phyloP scores from a whole-genome alignment of 2,329 filamentous ascomycete species.

The Ophiostoma angusticollis region DNA sequence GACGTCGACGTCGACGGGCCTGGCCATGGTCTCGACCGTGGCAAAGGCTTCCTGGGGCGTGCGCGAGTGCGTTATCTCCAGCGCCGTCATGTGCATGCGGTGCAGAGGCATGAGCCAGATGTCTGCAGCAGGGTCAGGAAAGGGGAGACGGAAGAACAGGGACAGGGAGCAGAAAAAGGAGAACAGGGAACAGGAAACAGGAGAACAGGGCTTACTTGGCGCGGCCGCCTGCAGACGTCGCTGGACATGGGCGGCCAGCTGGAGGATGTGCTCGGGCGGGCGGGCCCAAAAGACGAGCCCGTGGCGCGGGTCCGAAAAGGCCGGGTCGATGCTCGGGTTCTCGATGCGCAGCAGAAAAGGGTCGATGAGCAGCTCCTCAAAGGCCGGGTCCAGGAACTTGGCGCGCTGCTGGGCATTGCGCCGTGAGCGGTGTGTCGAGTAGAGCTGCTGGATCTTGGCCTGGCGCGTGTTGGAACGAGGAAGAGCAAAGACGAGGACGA shows the following conservation, averaged over 20 bases:
- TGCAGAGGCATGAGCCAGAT: constrained; percentile 77
- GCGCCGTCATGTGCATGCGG: constrained; percentile 69
- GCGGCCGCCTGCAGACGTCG: constrained; percentile 47
- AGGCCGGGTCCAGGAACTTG: constrained; percentile 57
- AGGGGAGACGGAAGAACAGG: no score
- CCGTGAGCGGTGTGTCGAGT: constrained; percentile 58
- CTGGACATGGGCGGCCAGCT: constrained; percentile 58
- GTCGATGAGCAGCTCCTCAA: constrained; percentile 62
- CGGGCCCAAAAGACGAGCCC: constrained; percentile 84
- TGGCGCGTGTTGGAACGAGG: constrained; percentile 19
- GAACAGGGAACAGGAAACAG: no score
- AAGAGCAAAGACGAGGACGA: no score
- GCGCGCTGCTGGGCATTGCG: constrained; percentile 65
- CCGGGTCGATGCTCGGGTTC: constrained; percentile 48
- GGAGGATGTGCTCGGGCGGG: constrained; percentile 58
- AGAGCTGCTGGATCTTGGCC: constrained; percentile 57
- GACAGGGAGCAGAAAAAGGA: not conserved
- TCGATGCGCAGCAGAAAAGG: constrained; percentile 59
- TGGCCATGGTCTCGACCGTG: constrained; percentile 42
- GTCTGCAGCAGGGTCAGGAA: constrained; percentile 23
- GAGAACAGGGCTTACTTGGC: constrained; percentile 50
- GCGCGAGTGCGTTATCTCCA: constrained; percentile 74
- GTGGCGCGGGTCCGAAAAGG: constrained; percentile 62
- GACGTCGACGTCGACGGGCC: not conserved
- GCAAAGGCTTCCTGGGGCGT: constrained; percentile 54